These are phyloP conservation scores for Syzygium malaccense DNA, from an alignment of 441 rosid genomes.

Conservation along the genomic window DNA sequence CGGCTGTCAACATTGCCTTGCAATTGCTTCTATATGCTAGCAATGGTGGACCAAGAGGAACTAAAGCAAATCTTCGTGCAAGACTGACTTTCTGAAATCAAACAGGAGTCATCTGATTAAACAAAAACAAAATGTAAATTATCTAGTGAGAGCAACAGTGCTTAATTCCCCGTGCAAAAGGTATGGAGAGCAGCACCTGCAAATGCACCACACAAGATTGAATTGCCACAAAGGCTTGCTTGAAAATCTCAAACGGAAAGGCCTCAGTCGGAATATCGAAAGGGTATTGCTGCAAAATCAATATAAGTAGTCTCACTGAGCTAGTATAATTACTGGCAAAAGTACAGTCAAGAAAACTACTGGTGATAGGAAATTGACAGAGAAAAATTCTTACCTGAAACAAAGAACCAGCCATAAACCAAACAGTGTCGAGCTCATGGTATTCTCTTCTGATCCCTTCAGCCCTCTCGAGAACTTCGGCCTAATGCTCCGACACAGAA, in stretches of 20 bases:
- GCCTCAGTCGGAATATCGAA: slow-evolving; percentile 97
- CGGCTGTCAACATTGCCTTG: slow-evolving; percentile 85
- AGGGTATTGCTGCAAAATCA: slow-evolving; percentile 82
- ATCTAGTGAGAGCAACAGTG: not conserved
- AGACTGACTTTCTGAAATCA: slow-evolving; percentile 80
- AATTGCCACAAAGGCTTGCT: slow-evolving; percentile 92
- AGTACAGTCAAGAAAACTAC: not conserved
- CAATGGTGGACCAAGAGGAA: slow-evolving; percentile 97
- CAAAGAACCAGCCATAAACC: slow-evolving; percentile 98
- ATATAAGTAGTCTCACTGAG: not conserved
- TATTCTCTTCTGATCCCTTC: slow-evolving; percentile 84
- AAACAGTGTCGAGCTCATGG: slow-evolving; percentile 87
- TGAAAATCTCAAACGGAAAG: slow-evolving; percentile 79
- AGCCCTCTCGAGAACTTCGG: slow-evolving; percentile 77
- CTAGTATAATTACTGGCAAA: not conserved
- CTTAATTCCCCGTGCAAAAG: not conserved
- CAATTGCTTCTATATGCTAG: slow-evolving; percentile 87
- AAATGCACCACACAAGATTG: slow-evolving; percentile 98
- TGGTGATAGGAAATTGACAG: not conserved
- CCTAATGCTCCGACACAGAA: slow-evolving; percentile 39
- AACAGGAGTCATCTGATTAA: slow-evolving; percentile 2
- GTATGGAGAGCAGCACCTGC: slow-evolving; percentile 39
- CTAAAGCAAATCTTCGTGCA: slow-evolving; percentile 95
- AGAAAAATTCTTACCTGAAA: slow-evolving; percentile 57
- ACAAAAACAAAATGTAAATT: slow-evolving; percentile 1